Base-by-base conservation (phyloP, 2,329 filamentous ascomycete species). In the Xylaria arbuscula region DNA sequence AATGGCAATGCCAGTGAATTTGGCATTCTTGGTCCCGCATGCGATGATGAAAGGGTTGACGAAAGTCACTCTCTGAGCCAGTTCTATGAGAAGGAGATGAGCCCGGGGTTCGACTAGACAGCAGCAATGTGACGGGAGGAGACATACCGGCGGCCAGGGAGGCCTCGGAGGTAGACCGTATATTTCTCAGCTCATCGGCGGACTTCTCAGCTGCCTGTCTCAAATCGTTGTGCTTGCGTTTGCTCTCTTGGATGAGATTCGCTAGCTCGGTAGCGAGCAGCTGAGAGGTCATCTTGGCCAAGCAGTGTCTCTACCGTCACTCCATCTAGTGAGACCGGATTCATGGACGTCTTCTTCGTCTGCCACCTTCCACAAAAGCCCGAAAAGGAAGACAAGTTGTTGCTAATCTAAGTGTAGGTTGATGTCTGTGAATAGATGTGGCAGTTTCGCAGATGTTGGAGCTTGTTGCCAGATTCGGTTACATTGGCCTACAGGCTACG, bases 181-280 rank as follows among this genome's bases (percentile, higher is more conserved):
- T 84, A 60, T 86, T 85, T 81, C 92, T 98, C 69, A 99, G 86
- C 74, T 98, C 96, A 73, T 94, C 92, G 24, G 98, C 85, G 15
- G 96, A 97, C 81, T 94, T 97, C 78, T 99, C 96, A 34, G 96
- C 94, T 59, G 96, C 93, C 92, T 92, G 92, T 83, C 92, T 90
- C 62, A 99, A 86, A 76, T 98, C 96, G 74, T 92, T 89, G 80
- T 98, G 92, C 82, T 97, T 98, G 76, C 95, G 89, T 82, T 97
- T 98, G 79, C 94, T 96, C 84, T 99, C 96, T 81, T 97, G 93
- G 76, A 97, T 91, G 79, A 98, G 89, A 83, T 93, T 97, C 77
- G 91, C 89, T 80, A 98, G 88, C 87, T 98, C 94, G 67, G 92
- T 90, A 78, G 91, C 90, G 76, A 98, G 87, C 77, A 97, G 90